Conservation (phyloP, 2,329 filamentous ascomycete genomes). For the Phialocephala sp. region DNA sequence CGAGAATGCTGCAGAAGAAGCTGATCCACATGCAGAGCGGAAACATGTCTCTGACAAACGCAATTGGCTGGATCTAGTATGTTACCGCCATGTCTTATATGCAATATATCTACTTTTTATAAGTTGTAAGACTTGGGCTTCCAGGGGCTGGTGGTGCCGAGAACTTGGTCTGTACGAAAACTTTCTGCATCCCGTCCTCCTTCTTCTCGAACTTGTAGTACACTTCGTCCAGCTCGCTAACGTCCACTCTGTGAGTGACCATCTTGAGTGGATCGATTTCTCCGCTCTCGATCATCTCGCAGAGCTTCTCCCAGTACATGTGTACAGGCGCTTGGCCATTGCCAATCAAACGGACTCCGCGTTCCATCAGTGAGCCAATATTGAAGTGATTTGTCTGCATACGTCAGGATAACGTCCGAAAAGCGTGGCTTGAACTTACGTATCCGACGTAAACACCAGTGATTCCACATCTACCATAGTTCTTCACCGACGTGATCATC, state of each 20-base stretch:
- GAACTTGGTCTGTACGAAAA: constrained; percentile 68
- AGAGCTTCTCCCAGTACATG: constrained; percentile 63
- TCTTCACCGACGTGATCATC: constrained; percentile 76
- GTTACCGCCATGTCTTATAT: not conserved
- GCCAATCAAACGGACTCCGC: constrained; percentile 78
- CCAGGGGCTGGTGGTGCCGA: constrained; percentile 54
- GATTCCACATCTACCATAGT: constrained; percentile 75
- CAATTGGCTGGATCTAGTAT: not conserved
- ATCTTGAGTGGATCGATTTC: constrained; percentile 79
- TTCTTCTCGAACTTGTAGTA: constrained; percentile 66
- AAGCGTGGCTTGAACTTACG: constrained; percentile 45
- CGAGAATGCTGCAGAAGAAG: not conserved
- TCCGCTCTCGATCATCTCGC: constrained; percentile 68
- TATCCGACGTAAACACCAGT: constrained; percentile 73
- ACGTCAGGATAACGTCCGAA: constrained; percentile 7
- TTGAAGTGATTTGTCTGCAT: constrained; percentile 39
- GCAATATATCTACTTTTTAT: constrained; percentile 32
- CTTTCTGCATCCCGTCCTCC: constrained; percentile 80
- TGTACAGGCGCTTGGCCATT: constrained; percentile 54
- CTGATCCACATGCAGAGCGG: not conserved
- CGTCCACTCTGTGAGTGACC: constrained; percentile 76
- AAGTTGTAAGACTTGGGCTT: constrained; percentile 51
- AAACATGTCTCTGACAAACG: not conserved
- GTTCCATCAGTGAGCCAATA: constrained; percentile 76
- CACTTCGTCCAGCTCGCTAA: constrained; percentile 74